Conservation (phyloP, 306 rosid species). For the Inga oerstediana region DNA sequence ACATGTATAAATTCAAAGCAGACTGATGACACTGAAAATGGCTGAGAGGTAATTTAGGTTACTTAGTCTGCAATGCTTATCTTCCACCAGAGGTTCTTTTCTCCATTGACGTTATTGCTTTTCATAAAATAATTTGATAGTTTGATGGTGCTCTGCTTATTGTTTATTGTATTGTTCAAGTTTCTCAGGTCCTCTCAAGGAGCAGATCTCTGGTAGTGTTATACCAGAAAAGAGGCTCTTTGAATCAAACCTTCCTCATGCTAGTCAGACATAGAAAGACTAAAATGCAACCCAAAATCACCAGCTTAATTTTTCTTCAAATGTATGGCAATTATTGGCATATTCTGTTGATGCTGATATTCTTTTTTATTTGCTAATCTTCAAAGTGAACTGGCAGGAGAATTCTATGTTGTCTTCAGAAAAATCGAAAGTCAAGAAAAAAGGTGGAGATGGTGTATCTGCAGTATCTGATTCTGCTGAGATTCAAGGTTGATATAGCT, state of each 20-base stretch:
- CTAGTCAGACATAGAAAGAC: slow-evolving; percentile 61
- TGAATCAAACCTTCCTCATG: slow-evolving; percentile 50
- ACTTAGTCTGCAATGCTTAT: not conserved
- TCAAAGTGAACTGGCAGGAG: slow-evolving; percentile 62
- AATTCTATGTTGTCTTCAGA: slow-evolving; percentile 60
- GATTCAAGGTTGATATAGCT: slow-evolving; percentile 69
- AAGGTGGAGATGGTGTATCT: slow-evolving; percentile 53
- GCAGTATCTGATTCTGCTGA: slow-evolving; percentile 53
- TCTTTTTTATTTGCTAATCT: slow-evolving; percentile 41
- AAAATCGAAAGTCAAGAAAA: slow-evolving; percentile 81
- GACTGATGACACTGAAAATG: not conserved
- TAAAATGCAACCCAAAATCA: slow-evolving; percentile 47
- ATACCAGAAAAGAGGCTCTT: slow-evolving; percentile 62
- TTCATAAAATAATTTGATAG: slow-evolving; percentile 42
- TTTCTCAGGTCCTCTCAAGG: slow-evolving; percentile 97
- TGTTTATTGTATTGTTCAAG: slow-evolving; percentile 96
- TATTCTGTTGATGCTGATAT: slow-evolving; percentile 34
- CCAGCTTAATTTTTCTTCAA: slow-evolving; percentile 47
- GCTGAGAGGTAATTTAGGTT: not conserved
- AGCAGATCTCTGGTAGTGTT: slow-evolving; percentile 65
- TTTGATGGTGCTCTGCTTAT: slow-evolving; percentile 69
- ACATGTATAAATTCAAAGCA: slow-evolving; percentile 10
- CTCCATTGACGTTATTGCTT: slow-evolving; percentile 17
- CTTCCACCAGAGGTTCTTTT: slow-evolving; percentile 17
- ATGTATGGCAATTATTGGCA: slow-evolving; percentile 49